These are phyloP conservation scores for Pythium aphanidermatum DNA, from an alignment of 352 stramenopile species.

Conservation along the genomic window DNA sequence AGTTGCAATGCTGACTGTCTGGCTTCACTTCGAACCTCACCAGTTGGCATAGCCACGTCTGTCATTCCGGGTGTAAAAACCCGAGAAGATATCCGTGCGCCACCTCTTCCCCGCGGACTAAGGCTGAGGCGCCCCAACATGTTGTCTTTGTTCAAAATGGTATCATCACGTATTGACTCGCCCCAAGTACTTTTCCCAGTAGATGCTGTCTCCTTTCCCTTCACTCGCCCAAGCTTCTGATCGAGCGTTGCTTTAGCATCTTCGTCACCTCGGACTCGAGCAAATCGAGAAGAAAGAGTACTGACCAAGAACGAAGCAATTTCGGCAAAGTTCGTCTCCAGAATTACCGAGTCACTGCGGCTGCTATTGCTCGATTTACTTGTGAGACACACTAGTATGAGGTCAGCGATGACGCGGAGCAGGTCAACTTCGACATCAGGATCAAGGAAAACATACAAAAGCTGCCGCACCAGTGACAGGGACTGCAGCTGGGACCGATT, in stretches of 20 bases:
- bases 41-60: too few relatives aligned
- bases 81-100: neutral
- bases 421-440: constrained; percentile 38
- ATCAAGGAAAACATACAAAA: constrained; percentile 68
- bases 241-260: neutral
- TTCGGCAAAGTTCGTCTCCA: constrained; percentile 63
- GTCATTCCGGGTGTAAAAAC: too few relatives aligned
- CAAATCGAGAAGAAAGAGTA: constrained; percentile 54
- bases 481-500: constrained; percentile 60
- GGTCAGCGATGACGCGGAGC: constrained; percentile 51
- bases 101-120: constrained; percentile 33
- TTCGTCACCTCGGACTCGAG: constrained; percentile 6
- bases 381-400: constrained; percentile 66
- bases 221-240: neutral
- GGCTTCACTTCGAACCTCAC: too few relatives aligned
- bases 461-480: constrained; percentile 52
- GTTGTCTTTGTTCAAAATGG: constrained; percentile 22
- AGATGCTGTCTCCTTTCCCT: too few relatives aligned
- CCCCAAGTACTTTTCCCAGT: too few relatives aligned
- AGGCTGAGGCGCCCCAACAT: constrained; percentile 30
- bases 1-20: too few relatives aligned
- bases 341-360: constrained; percentile 26
- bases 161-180: too few relatives aligned
- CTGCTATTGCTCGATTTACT: constrained; percentile 22
- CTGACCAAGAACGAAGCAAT: constrained; percentile 52